A percentile compares a stretch with the other conserved stretches of the same genome.
These are phyloP conservation scores for Coemansia furcata DNA, from an alignment of 192 early-diverging fungal genomes.

Conservation along the genomic window DNA sequence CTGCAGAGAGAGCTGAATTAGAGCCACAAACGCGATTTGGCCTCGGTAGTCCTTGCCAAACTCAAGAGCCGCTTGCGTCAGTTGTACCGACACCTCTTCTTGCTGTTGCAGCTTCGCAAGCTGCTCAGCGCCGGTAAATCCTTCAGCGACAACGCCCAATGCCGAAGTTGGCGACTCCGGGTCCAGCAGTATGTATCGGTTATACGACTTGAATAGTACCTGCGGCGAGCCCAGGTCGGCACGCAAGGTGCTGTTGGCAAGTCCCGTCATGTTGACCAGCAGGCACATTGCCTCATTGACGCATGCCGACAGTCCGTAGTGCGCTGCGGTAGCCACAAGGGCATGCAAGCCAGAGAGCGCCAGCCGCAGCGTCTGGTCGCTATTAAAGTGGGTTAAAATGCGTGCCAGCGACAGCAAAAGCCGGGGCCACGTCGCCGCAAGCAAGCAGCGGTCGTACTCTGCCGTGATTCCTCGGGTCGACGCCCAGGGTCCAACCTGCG, in stretches of 20 bases:
- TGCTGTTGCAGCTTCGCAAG: slow-evolving; percentile 37
- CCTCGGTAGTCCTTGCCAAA: slow-evolving; percentile 87
- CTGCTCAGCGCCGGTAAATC: slow-evolving; percentile 26
- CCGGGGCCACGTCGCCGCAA: slow-evolving; percentile 71
- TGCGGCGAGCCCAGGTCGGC: slow-evolving; percentile 28
- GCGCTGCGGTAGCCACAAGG: slow-evolving; percentile 48
- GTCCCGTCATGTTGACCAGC: slow-evolving; percentile 72
- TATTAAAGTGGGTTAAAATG: slow-evolving; percentile 15
- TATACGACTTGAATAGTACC: slow-evolving; percentile 25
- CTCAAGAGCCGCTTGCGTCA: slow-evolving; percentile 71
- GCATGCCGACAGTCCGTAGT: slow-evolving; percentile 70
- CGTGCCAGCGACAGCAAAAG: slow-evolving; percentile 58
- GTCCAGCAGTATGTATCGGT: slow-evolving; percentile 29
- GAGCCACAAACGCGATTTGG: slow-evolving; percentile 87
- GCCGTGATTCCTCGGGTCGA: slow-evolving; percentile 54
- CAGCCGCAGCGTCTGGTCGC: slow-evolving; percentile 25
- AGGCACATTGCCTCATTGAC: slow-evolving; percentile 78
- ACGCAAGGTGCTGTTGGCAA: slow-evolving; percentile 27
- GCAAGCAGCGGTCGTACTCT: slow-evolving; percentile 78
- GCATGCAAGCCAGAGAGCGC: slow-evolving; percentile 33
- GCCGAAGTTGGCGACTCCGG: slow-evolving; percentile 37
- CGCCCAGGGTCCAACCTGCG: slow-evolving; percentile 56
- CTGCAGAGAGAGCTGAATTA: slow-evolving; percentile 61
- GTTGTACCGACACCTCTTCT: slow-evolving; percentile 21
- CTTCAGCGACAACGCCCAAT: slow-evolving; percentile 30